Percentiles rank a stretch among this genome's conserved stretches.
These are phyloP conservation scores for Jatropha multifida DNA, from an alignment of 441 rosid species.

Conservation along the genomic window DNA sequence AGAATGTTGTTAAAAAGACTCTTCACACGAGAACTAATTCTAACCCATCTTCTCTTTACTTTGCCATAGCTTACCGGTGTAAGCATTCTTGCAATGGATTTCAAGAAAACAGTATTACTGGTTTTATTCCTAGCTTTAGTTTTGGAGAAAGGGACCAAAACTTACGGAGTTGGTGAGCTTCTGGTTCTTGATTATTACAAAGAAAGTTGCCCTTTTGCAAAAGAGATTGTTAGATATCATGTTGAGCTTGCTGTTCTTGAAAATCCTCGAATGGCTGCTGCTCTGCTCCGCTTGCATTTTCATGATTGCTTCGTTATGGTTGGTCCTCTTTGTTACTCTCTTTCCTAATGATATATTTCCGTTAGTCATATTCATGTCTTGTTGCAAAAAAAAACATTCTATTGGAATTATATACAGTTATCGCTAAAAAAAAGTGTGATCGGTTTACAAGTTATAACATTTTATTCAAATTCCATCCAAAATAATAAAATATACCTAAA, in stretches of 20 bases:
- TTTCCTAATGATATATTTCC: too few species aligned
- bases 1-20: too few species aligned
- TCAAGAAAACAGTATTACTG: conserved; percentile 19
- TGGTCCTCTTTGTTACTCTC: neutral
- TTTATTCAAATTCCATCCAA: too few species aligned
- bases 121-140: conserved; percentile 26
- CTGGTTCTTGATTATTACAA: conserved; percentile 54
- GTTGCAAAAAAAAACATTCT: too few species aligned
- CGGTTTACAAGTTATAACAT: too few species aligned
- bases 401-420: too few species aligned
- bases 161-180: conserved; percentile 21
- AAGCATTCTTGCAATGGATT: conserved; percentile 28
- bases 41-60: neutral
- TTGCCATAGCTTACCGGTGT: neutral
- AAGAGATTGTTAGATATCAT: conserved; percentile 58
- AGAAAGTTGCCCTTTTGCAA: conserved; percentile 70
- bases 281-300: conserved; percentile 76
- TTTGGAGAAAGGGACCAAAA: conserved; percentile 15
- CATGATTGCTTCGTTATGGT: conserved; percentile 92
- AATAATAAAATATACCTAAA: too few species aligned
- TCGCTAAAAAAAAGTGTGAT: too few species aligned
- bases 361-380: neutral
- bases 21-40: neutral
- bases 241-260: conserved; percentile 56
- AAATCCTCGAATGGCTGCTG: conserved; percentile 84